Percentiles rank a stretch among this genome's conserved stretches.
phyloP scores from a whole-genome alignment of 805 yeast species.

The Ogataea methanolica region DNA sequence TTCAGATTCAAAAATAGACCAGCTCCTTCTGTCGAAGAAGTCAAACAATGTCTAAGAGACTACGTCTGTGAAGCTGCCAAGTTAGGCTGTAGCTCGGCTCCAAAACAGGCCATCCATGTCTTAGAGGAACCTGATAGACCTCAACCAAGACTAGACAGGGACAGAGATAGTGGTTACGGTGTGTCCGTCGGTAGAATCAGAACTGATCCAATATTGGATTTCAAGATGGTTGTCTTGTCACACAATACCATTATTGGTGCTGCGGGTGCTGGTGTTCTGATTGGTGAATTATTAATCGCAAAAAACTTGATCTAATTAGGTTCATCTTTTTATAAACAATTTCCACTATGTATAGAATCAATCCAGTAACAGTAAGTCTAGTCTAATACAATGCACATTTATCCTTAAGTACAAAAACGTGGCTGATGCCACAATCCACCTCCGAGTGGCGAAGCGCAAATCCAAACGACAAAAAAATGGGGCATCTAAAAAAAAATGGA shows the following conservation, averaged over 20 bases:
- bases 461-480: too few species aligned
- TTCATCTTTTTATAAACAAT: too few species aligned
- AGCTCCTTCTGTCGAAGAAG: constrained; percentile 79
- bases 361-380: too few species aligned
- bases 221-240: constrained; percentile 94
- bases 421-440: too few species aligned
- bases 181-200: constrained; percentile 94
- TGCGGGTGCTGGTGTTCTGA: constrained; percentile 96
- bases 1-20: constrained; percentile 76
- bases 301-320: constrained; percentile 58
- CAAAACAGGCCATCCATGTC: constrained; percentile 86
- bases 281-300: constrained; percentile 84
- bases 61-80: constrained; percentile 80
- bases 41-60: constrained; percentile 63
- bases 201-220: constrained; percentile 88
- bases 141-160: constrained; percentile 95
- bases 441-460: too few species aligned
- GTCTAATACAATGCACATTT: too few species aligned
- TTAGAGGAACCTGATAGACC: constrained; percentile 92
- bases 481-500: too few species aligned
- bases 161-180: constrained; percentile 90
- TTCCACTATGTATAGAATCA: too few species aligned
- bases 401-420: too few species aligned
- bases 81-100: constrained; percentile 87
- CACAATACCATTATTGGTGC: constrained; percentile 98